Conservation (phyloP, 805 yeast genomes). For the Lachancea nothofagi region DNA sequence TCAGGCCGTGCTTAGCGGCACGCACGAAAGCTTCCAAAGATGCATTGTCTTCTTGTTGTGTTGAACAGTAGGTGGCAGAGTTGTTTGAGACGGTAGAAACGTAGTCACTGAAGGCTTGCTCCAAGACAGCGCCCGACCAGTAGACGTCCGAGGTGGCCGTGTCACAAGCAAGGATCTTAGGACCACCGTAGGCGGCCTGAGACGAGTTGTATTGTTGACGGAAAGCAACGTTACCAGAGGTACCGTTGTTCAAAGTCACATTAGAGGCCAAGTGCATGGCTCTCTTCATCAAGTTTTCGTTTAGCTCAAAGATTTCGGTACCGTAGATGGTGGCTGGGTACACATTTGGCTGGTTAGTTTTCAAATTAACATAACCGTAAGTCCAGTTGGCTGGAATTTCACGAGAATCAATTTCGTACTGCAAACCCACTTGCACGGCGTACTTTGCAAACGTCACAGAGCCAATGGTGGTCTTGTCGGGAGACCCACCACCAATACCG, state of each 20-base stretch:
- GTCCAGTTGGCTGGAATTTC: conserved; percentile 50
- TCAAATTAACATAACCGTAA: conserved; percentile 54
- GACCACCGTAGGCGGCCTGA: conserved; percentile 44
- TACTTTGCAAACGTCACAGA: conserved; percentile 55
- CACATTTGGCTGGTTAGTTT: conserved; percentile 42
- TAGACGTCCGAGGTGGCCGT: conserved; percentile 55
- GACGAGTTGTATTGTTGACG: conserved; percentile 44
- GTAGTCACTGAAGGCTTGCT: conserved; percentile 45
- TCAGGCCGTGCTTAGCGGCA: conserved; percentile 48
- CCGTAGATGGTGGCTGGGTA: conserved; percentile 56
- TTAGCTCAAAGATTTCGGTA: conserved; percentile 59
- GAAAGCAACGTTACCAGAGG: conserved; percentile 39
- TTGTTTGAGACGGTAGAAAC: conserved; percentile 51
- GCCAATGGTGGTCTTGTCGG: conserved; percentile 50
- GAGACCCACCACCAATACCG: conserved; percentile 65
- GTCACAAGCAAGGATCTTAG: conserved; percentile 50
- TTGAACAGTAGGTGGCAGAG: conserved; percentile 51
- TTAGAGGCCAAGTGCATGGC: conserved; percentile 47
- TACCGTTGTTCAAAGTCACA: conserved; percentile 43
- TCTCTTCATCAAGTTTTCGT: conserved; percentile 52
- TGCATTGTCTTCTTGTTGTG: conserved; percentile 67
- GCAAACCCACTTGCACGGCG: conserved; percentile 57
- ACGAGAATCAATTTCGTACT: conserved; percentile 51
- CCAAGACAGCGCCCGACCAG: conserved; percentile 50
- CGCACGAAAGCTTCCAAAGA: conserved; percentile 54